Base-by-base conservation (phyloP, 2,329 filamentous ascomycete species). In the Trichoderma brevicompactum region DNA sequence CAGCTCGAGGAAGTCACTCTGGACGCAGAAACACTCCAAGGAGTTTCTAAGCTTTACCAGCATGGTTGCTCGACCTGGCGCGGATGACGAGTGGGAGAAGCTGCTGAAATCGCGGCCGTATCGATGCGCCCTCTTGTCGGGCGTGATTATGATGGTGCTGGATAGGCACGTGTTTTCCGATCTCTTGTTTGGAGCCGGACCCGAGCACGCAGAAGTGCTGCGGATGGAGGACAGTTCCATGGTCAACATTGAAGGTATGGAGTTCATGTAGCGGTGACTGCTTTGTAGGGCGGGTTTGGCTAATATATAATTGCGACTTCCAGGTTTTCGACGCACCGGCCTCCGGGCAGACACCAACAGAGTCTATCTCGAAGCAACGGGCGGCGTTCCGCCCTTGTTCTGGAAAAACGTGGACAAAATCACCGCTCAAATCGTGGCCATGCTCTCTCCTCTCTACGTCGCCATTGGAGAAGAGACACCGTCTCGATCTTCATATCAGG, bases 341-440 rank as follows among this genome's bases (percentile, higher is more conserved):
- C 63, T 75, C 44, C 71, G 73, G 34, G 69, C 73, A 19, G 66
- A 69, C 15, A 71, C 69, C 10, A 74, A 72, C 44, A 65, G 56
- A 23, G 54, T 69, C 10, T 72, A 74, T 54, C 71, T 78, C 9
- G 49, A 66, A 23, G 50, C 50, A 34, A 68, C 36, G 7, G 38
- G 53, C 9, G 70, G 69, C 1, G 49, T 68, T 1, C 73, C 76
- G 5, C 68, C 70, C 5, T 50, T 65, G 0, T 78, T 76, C 50
- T 77, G 75, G 76, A 49, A 66, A 1, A 63, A 72, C 23, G 74
- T 78, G 3, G 75, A 77, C 55, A 69, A 68, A 36, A 44, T 75
- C 2, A 66, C 72, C 38, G 63, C 63, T 5, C 69, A 69, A 46
- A 69, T 71, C 15, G 49, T 72, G 28, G 53, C 56, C 19, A 44